phyloP scores from a whole-genome alignment of 176 grass and related monocot species.

The Ensete ventricosum region DNA sequence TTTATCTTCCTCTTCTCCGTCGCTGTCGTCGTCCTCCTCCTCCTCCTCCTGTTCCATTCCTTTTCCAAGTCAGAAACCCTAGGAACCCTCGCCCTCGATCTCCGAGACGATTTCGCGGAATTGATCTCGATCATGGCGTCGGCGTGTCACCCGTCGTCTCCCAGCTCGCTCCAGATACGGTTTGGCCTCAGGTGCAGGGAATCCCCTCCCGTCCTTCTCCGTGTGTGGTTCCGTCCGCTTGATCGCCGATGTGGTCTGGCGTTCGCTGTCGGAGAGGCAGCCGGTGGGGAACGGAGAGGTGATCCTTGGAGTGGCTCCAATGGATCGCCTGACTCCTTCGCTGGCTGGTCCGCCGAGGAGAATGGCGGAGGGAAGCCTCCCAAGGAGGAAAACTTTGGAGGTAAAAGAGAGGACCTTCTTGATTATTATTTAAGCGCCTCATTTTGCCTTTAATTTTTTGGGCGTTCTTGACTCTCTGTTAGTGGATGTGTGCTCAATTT shows the following conservation, averaged over 20 bases:
- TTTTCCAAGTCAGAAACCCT: neutral
- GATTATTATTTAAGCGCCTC: neutral
- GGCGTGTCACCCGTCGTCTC: neutral
- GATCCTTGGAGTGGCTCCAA: neutral
- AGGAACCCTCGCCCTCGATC: neutral
- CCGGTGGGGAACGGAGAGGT: neutral
- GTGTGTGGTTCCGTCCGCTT: neutral
- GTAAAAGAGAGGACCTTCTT: conserved; percentile 15
- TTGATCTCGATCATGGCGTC: neutral
- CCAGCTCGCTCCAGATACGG: conserved; percentile 37
- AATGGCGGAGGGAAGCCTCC: neutral
- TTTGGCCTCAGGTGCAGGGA: conserved; percentile 14
- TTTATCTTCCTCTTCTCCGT: neutral
- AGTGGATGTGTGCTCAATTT: neutral
- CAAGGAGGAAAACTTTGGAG: neutral
- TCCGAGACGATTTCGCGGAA: neutral
- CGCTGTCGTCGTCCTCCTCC: neutral
- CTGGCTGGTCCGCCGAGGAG: conserved; percentile 45
- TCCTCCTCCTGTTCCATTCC: neutral
- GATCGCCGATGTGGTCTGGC: conserved; percentile 5
- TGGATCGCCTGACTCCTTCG: conserved; percentile 41
- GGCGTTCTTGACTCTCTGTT: neutral
- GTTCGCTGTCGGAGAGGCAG: neutral
- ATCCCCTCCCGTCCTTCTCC: neutral
- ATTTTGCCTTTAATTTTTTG: neutral